These are phyloP conservation scores for Conringia planisiliqua DNA, from an alignment of 345 rosid genomes.

Conservation along the genomic window DNA sequence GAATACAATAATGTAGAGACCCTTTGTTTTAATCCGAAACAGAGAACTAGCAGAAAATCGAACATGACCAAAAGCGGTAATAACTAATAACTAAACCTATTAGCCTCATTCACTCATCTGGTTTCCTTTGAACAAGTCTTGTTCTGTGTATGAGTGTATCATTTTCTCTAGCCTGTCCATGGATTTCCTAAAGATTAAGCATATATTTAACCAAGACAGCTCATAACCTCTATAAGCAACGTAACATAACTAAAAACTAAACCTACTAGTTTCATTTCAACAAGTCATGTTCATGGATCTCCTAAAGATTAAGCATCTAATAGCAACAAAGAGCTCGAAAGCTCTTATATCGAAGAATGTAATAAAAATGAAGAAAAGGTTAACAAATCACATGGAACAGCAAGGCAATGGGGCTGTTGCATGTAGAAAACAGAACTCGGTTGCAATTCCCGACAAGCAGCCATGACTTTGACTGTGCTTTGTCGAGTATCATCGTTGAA, in stretches of 20 bases:
- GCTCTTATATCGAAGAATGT: background rate
- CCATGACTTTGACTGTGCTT: constrained; percentile 88
- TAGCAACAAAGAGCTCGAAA: background rate
- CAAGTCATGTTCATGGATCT: background rate
- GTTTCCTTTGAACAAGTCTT: background rate
- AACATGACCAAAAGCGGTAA: background rate
- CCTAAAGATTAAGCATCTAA: background rate
- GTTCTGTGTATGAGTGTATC: background rate
- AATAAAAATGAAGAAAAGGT: background rate
- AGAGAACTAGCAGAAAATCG: background rate
- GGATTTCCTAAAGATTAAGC: background rate
- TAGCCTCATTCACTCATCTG: background rate
- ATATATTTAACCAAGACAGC: too few species aligned
- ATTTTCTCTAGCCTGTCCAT: background rate
- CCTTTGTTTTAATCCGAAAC: background rate
- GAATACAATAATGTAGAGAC: background rate
- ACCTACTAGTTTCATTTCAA: background rate
- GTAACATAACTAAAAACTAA: background rate
- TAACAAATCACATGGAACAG: constrained; percentile 68
- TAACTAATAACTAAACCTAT: background rate
- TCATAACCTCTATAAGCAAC: too few species aligned
- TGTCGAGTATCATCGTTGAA: constrained; percentile 79
- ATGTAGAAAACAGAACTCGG: constrained; percentile 52
- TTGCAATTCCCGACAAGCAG: constrained; percentile 50
- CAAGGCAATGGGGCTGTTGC: constrained; percentile 86